phyloP scores from a whole-genome alignment of 225 moss, liverwort and hornwort genomes.

The Antitrichia curtipendula region DNA sequence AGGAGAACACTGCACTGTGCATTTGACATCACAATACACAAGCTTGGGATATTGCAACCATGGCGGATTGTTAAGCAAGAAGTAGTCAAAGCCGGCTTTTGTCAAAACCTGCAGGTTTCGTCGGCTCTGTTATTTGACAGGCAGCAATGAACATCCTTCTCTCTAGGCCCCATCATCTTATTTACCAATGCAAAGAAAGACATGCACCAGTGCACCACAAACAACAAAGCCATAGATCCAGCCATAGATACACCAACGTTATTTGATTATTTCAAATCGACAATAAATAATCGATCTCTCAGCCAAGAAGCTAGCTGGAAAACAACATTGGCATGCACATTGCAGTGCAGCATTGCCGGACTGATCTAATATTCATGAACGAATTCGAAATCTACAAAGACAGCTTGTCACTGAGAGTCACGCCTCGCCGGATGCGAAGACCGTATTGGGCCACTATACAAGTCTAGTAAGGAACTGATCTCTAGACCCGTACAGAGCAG shows the following conservation, averaged over 20 bases:
- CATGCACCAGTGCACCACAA: neutral
- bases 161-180: neutral
- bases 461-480: neutral
- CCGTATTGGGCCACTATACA: neutral
- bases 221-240: neutral
- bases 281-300: neutral
- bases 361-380: neutral
- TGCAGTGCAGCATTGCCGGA: neutral
- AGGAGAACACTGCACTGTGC: neutral
- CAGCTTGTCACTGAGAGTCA: neutral
- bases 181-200: neutral
- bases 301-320: neutral
- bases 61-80: neutral
- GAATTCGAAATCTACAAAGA: neutral
- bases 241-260: neutral
- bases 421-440: neutral
- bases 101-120: too few relatives aligned
- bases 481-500: neutral
- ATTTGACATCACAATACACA: neutral
- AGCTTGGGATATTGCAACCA: neutral
- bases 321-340: neutral
- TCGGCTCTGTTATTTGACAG: neutral
- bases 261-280: neutral
- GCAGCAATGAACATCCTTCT: neutral
- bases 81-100: too few relatives aligned